Evolutionary conservation across 371 early-diverging fungal species (phyloP).

Genomic region (Mucor mucedo): DNA sequence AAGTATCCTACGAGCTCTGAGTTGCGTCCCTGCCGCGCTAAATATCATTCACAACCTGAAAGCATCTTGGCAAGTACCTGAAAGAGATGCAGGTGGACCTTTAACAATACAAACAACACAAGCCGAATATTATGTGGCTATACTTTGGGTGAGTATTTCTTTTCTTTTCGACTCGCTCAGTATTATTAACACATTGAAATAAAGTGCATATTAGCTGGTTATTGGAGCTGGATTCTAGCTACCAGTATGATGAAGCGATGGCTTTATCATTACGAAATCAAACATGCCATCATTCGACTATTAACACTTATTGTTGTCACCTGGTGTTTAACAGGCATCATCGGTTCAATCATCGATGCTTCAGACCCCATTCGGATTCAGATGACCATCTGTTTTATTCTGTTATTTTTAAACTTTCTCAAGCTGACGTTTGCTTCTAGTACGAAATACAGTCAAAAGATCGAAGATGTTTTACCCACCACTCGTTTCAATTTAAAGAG

Average conservation of each 20-base stretch:
- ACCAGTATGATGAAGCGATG: conserved; percentile 66
- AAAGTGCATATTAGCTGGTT: conserved; percentile 19
- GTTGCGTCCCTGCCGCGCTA: conserved; percentile 54
- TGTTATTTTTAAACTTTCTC: conserved; percentile 52
- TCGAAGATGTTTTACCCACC: conserved; percentile 41
- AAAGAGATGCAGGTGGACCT: conserved; percentile 57
- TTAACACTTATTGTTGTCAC: conserved; percentile 57
- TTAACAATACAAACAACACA: conserved; percentile 53
- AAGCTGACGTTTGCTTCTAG: conserved; percentile 57
- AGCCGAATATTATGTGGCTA: conserved; percentile 62
- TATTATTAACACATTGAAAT: not conserved
- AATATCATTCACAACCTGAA: conserved; percentile 48
- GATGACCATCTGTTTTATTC: conserved; percentile 55
- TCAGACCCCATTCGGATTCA: conserved; percentile 59
- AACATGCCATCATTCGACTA: conserved; percentile 62
- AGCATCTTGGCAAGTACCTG: conserved; percentile 41
- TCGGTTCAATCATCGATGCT: conserved; percentile 47
- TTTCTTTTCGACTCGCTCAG: not conserved
- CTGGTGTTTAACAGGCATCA: conserved; percentile 55
- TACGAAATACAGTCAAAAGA: conserved; percentile 49
- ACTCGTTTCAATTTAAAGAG: conserved; percentile 43
- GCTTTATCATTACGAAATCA: conserved; percentile 65
- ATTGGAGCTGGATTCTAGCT: conserved; percentile 57
- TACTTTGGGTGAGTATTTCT: conserved; percentile 55
- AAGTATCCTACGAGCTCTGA: conserved; percentile 26